A percentile compares a stretch with the other conserved stretches of the same genome.
These are phyloP conservation scores for Verticillium nubilum DNA, from an alignment of 2,329 filamentous ascomycete genomes.

Conservation along the genomic window DNA sequence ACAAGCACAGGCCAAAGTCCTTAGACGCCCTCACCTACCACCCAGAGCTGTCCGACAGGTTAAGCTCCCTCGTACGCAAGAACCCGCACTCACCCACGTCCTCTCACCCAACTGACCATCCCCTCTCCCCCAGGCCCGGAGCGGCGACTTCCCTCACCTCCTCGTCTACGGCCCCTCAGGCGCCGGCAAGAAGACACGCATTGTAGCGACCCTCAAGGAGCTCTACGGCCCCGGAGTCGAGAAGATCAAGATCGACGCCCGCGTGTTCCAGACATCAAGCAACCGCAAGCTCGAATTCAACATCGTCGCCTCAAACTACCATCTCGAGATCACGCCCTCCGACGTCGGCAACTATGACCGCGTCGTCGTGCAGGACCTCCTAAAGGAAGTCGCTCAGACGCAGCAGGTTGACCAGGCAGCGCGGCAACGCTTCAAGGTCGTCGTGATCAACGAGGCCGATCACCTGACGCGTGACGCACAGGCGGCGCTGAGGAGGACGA, in stretches of 20 bases:
- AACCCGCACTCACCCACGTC: slow-evolving; percentile 9
- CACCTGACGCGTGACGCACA: slow-evolving; percentile 91
- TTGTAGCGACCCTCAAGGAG: slow-evolving; percentile 91
- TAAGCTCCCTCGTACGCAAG: slow-evolving; percentile 71
- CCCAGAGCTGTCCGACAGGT: slow-evolving; percentile 75
- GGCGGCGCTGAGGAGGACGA: slow-evolving; percentile 87
- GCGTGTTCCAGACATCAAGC: slow-evolving; percentile 89
- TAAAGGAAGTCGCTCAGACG: slow-evolving; percentile 97
- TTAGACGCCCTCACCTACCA: slow-evolving; percentile 83
- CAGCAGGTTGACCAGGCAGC: slow-evolving; percentile 95
- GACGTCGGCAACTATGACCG: slow-evolving; percentile 96
- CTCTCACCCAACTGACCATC: not conserved
- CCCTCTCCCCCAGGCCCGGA: slow-evolving; percentile 68
- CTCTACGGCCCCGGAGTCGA: slow-evolving; percentile 96
- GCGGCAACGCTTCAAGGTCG: slow-evolving; percentile 92
- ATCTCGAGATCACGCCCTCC: slow-evolving; percentile 95
- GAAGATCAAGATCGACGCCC: slow-evolving; percentile 98
- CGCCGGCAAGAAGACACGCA: slow-evolving; percentile 95
- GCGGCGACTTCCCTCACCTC: slow-evolving; percentile 94
- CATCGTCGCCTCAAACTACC: slow-evolving; percentile 94
- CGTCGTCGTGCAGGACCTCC: slow-evolving; percentile 88
- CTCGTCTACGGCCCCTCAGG: slow-evolving; percentile 96
- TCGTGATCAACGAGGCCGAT: slow-evolving; percentile 98
- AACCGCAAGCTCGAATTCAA: slow-evolving; percentile 99
- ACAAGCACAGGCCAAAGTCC: slow-evolving; percentile 67